Evolutionary conservation across 306 rosid species (phyloP).

Genomic region (Inga oerstediana): DNA sequence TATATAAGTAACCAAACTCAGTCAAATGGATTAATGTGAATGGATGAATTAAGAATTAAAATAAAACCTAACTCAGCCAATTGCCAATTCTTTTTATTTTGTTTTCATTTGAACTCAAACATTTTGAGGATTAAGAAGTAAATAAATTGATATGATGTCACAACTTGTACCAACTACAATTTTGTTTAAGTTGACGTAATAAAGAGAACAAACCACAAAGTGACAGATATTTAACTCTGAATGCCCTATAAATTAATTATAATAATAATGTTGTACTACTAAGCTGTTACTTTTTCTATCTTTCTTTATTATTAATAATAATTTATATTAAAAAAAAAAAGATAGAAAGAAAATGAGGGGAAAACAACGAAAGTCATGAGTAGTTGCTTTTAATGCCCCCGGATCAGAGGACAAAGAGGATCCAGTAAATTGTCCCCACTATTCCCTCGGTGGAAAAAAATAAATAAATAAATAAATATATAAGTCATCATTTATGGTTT

Average conservation of each 20-base stretch:
- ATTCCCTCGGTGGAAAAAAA: neutral
- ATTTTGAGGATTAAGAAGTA: neutral
- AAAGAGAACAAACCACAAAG: neutral
- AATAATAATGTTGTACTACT: neutral
- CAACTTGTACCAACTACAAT: neutral
- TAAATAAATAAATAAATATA: neutral
- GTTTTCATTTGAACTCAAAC: neutral
- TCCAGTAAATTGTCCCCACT: neutral
- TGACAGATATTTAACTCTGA: neutral
- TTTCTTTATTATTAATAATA: too few relatives aligned
- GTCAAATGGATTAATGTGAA: neutral
- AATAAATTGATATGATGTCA: neutral
- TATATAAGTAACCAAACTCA: neutral
- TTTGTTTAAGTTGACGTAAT: neutral
- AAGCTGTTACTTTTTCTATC: too few relatives aligned
- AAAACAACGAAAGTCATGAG: neutral
- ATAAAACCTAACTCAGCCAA: neutral
- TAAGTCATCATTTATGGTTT: neutral
- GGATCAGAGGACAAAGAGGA: neutral
- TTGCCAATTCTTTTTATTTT: neutral
- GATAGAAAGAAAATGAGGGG: neutral
- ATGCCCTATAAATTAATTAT: neutral
- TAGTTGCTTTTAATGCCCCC: neutral
- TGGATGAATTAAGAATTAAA: neutral
- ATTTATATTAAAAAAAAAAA: neutral